phyloP scores from a whole-genome alignment of 2,329 filamentous ascomycete genomes.

The Metarhizium album region DNA sequence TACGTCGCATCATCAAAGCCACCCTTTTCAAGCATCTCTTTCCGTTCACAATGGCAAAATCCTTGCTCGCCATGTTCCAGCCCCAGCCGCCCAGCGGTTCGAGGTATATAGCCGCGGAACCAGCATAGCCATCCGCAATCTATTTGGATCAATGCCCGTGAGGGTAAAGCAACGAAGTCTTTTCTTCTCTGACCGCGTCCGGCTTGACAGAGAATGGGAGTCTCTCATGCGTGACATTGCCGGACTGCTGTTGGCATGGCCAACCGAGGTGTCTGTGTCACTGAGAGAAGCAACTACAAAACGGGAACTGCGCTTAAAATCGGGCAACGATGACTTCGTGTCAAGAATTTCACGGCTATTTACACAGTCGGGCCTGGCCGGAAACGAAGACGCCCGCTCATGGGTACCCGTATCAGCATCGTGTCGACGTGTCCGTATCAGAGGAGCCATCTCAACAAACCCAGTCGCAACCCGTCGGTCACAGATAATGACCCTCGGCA shows the following conservation, averaged over 20 bases:
- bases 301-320: constrained; percentile 28
- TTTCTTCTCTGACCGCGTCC: constrained; percentile 35
- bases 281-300: constrained; percentile 39
- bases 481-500: constrained; percentile 76
- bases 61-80: constrained; percentile 53
- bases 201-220: constrained; percentile 54
- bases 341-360: constrained; percentile 39
- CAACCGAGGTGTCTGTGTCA: constrained; percentile 41
- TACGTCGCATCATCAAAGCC: constrained; percentile 54
- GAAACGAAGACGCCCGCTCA: constrained; percentile 35
- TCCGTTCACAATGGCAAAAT: constrained; percentile 59
- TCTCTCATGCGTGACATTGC: constrained; percentile 47
- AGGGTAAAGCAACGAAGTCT: constrained; percentile 69
- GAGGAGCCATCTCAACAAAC: constrained; percentile 58
- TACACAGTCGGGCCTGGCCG: constrained; percentile 52
- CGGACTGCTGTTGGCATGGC: constrained; percentile 62
- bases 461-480: constrained; percentile 60
- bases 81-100: constrained; percentile 46
- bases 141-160: constrained; percentile 88
- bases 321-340: constrained; percentile 12
- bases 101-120: constrained; percentile 57
- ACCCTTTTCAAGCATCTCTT: constrained; percentile 53
- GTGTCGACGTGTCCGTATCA: constrained; percentile 48
- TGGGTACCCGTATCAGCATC: constrained; percentile 68
- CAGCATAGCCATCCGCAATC: constrained; percentile 60